Percentiles rank a stretch among this genome's conserved stretches.
phyloP scores from a whole-genome alignment of 371 early-diverging fungal genomes.

The Mucor piriformis region DNA sequence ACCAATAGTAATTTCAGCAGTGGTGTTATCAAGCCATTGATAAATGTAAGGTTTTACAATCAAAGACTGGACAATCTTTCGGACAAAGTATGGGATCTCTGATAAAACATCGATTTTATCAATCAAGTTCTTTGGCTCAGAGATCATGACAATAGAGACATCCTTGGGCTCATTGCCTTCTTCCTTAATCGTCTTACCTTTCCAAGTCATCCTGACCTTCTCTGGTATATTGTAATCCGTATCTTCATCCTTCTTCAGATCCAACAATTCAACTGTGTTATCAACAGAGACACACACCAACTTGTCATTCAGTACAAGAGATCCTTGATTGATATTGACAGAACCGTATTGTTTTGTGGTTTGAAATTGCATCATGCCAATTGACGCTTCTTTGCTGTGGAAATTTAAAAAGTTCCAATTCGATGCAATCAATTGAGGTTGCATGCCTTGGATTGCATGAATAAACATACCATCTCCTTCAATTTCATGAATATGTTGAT shows the following conservation, averaged over 20 bases:
- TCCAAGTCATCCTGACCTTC: conserved; percentile 68
- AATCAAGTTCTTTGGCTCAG: conserved; percentile 62
- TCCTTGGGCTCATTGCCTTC: conserved; percentile 57
- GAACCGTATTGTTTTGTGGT: conserved; percentile 78
- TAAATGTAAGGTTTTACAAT: conserved; percentile 93
- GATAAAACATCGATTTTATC: conserved; percentile 86
- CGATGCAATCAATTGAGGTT: conserved; percentile 83
- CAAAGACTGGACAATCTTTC: conserved; percentile 88
- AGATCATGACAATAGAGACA: conserved; percentile 64
- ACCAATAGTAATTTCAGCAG: conserved; percentile 68
- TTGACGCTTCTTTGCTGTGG: conserved; percentile 58
- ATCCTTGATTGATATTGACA: conserved; percentile 75
- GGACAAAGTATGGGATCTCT: conserved; percentile 87
- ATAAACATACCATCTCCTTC: conserved; percentile 80
- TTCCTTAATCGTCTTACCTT: conserved; percentile 72
- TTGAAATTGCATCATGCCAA: conserved; percentile 82
- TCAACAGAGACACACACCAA: conserved; percentile 77
- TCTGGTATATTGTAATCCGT: conserved; percentile 85
- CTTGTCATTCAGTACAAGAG: conserved; percentile 68
- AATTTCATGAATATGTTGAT: conserved; percentile 65
- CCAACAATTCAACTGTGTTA: conserved; percentile 63
- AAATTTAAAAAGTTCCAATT: conserved; percentile 86
- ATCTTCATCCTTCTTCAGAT: conserved; percentile 59
- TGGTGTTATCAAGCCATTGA: conserved; percentile 79
- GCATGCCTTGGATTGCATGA: conserved; percentile 84